phyloP scores from a whole-genome alignment of 805 yeast genomes.

The Candida xiaguanensis region DNA sequence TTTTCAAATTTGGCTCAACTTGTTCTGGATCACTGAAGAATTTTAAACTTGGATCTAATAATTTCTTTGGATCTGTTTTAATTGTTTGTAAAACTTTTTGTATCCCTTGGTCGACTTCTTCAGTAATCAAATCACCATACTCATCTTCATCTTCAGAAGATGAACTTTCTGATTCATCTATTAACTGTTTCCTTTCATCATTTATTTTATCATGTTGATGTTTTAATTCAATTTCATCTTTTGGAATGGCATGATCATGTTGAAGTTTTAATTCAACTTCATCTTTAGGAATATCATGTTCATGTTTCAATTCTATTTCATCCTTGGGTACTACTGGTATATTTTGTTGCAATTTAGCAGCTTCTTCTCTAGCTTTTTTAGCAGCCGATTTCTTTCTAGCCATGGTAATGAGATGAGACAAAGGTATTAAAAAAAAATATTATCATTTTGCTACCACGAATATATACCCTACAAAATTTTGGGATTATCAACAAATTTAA shows the following conservation, averaged over 20 bases:
- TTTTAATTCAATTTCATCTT: conserved; percentile 3
- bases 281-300: conserved; percentile 11
- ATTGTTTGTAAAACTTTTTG: conserved; percentile 68
- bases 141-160: conserved; percentile 80
- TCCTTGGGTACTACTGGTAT: not conserved
- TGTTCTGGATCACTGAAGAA: conserved; percentile 70
- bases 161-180: conserved; percentile 28
- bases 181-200: conserved; percentile 12
- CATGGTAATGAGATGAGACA: conserved; percentile 38
- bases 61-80: conserved; percentile 57
- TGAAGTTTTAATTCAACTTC: conserved; percentile 18
- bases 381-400: conserved; percentile 87
- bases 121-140: conserved; percentile 81
- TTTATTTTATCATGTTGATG: conserved; percentile 1
- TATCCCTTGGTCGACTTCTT: conserved; percentile 79
- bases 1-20: conserved; percentile 11
- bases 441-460: no score
- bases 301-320: not conserved
- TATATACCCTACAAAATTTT: no score
- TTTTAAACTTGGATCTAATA: conserved; percentile 64
- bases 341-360: conserved; percentile 14
- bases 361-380: conserved; percentile 59
- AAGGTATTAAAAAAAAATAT: not conserved
- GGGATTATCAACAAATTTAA: no score
- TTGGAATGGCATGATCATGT: not conserved